Percentiles rank a stretch among this genome's conserved stretches.
phyloP scores from a whole-genome alignment of 2,329 filamentous ascomycete genomes.

The Colletotrichum sp. region DNA sequence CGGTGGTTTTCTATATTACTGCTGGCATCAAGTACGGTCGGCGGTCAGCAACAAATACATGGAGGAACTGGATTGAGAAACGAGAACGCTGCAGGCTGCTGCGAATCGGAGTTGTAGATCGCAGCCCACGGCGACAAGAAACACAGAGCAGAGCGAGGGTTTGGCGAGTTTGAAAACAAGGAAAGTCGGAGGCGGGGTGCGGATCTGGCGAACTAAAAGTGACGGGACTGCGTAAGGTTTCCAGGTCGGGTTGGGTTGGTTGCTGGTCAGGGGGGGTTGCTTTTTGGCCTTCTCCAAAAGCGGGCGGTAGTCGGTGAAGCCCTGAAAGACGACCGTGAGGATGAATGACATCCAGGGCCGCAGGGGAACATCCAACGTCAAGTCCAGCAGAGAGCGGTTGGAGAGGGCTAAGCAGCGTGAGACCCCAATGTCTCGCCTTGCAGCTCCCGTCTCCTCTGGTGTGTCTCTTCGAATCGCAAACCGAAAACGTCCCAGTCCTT shows the following conservation, averaged over 20 bases:
- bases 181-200: conserved; percentile 19
- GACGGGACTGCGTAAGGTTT: background rate
- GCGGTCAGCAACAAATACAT: conserved; percentile 14
- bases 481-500: conserved; percentile 9
- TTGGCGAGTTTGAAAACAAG: conserved; percentile 12
- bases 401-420: conserved; percentile 2
- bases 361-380: background rate
- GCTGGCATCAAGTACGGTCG: conserved; percentile 18
- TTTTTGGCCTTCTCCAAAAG: conserved; percentile 15
- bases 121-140: conserved; percentile 5
- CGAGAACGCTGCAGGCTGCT: background rate
- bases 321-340: conserved; percentile 4
- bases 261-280: conserved; percentile 8
- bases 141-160: conserved; percentile 6
- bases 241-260: background rate
- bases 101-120: background rate
- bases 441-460: conserved; percentile 2
- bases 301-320: conserved; percentile 10
- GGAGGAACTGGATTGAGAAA: background rate
- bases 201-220: conserved; percentile 4
- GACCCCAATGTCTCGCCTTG: conserved; percentile 14
- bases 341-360: background rate
- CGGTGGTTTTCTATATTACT: conserved; percentile 39
- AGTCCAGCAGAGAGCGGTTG: background rate
- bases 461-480: background rate